A percentile compares a stretch with the other conserved stretches of the same genome.
Conservation (phyloP, 306 rosid genomes). For the Trichosanthes cucumerina region DNA sequence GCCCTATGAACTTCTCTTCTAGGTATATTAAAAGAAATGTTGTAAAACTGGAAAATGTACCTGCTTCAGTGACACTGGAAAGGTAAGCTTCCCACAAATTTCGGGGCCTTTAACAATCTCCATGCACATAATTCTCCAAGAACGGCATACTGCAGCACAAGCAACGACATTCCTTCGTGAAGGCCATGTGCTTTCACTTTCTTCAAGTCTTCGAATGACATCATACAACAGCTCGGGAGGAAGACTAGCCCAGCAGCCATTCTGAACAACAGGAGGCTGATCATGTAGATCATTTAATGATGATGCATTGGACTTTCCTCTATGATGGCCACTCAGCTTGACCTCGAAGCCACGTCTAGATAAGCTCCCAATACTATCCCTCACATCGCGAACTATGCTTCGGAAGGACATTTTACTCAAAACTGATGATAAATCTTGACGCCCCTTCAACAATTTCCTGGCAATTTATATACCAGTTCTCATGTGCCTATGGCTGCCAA, state of each 20-base stretch:
- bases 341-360: slow-evolving; percentile 76
- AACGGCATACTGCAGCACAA: slow-evolving; percentile 75
- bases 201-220: slow-evolving; percentile 76
- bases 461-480: background rate
- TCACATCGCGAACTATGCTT: slow-evolving; percentile 80
- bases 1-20: background rate
- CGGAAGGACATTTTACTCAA: slow-evolving; percentile 69
- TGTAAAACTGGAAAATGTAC: slow-evolving; percentile 12
- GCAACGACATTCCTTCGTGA: slow-evolving; percentile 66
- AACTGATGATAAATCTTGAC: background rate
- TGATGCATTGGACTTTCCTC: slow-evolving; percentile 55
- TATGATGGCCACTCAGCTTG: slow-evolving; percentile 61
- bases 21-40: background rate
- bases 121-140: slow-evolving; percentile 92
- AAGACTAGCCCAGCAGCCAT: slow-evolving; percentile 73
- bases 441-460: background rate
- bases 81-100: slow-evolving; percentile 74
- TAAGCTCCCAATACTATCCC: slow-evolving; percentile 85
- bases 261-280: slow-evolving; percentile 35
- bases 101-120: slow-evolving; percentile 66
- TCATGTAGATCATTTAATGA: slow-evolving; percentile 51
- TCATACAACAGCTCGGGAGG: slow-evolving; percentile 82
- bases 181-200: slow-evolving; percentile 81
- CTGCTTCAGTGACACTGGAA: slow-evolving; percentile 89
- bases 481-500: slow-evolving; percentile 5